phyloP scores from a whole-genome alignment of 768 basidiomycete species.

The Scleroderma bovista region DNA sequence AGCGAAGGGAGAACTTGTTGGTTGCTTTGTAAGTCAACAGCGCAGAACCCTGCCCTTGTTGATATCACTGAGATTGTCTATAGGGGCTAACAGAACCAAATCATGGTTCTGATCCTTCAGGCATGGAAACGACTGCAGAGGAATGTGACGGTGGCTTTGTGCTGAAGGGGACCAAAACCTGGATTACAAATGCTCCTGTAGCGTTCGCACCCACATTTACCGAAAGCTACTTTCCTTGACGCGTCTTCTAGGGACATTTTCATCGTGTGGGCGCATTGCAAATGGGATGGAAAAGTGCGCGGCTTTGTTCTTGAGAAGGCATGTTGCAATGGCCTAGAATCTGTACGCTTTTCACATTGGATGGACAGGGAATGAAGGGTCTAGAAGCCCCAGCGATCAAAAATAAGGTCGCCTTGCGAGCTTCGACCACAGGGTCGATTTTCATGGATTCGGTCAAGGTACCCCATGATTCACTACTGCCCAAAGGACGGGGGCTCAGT shows the following conservation, averaged over 20 bases:
- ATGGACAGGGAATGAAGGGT: slow-evolving; percentile 68
- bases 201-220: slow-evolving; percentile 48
- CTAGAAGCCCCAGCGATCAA: slow-evolving; percentile 83
- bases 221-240: slow-evolving; percentile 5
- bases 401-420: slow-evolving; percentile 89
- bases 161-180: slow-evolving; percentile 90
- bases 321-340: neutral
- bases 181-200: slow-evolving; percentile 93
- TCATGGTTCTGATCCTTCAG: slow-evolving; percentile 94
- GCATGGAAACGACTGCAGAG: slow-evolving; percentile 92
- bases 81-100: slow-evolving; percentile 96
- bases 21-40: slow-evolving; percentile 75
- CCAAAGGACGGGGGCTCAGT: slow-evolving; percentile 69
- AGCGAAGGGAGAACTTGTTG: slow-evolving; percentile 84
- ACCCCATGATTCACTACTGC: slow-evolving; percentile 68
- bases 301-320: slow-evolving; percentile 93
- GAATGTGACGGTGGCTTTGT: slow-evolving; percentile 83
- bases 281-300: slow-evolving; percentile 88
- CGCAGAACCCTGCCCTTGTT: neutral
- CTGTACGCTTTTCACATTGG: neutral
- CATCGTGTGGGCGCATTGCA: slow-evolving; percentile 90
- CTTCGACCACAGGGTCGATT: slow-evolving; percentile 77
- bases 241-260: slow-evolving; percentile 65
- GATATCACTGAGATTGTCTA: neutral
- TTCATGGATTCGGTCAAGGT: slow-evolving; percentile 91